Evolutionary conservation across 805 yeast species (phyloP), one percentile per base, ranked within the genome.

Genomic region (Pichia cabralensis): DNA sequence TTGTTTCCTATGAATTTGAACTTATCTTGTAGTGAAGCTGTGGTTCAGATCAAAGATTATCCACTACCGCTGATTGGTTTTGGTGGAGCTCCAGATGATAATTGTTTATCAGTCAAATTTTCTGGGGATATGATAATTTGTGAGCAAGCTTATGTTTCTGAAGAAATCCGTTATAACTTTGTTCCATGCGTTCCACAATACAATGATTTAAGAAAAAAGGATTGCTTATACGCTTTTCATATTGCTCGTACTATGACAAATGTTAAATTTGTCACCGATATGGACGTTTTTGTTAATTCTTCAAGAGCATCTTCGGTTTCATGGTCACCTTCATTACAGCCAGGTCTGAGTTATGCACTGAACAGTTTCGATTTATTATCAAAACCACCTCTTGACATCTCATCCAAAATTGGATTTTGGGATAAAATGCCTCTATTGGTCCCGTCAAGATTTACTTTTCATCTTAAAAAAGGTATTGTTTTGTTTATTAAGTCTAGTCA

Each of bases 371-470:
- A 78, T 52, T 72, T 66, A 33, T 64, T 77, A 34, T 75, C 83
- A 0, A 78, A 77, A 46, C 82, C 86, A 2, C 81, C 81, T 3
- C 52, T 76, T 18, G 86, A 78, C 48, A 73, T 74, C 1, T 74
- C 82, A 3, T 58, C 65, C 8, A 74, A 73, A 41, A 47, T 78
- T 7, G 86, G 86, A 5, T 74, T 77, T 45, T 78, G 86, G 86
- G 86, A 78, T 53, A 78, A 78, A 43, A 49, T 75, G 26, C 63
- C 80, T 3, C 58, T 72, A 16, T 46, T 70, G 7, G 46, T 70
- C 15, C 84, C 76, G 41, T 80, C 80, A 4, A 60, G 53, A 30
- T 58, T 73, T 43, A 56, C 47, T 3, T 71, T 75, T 43, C 52
- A 64, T 16, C 64, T 77, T 32, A 38, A 47, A 3, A 64, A 63